Evolutionary conservation across 176 grass and related monocot species (phyloP).

Genomic region (Chloris gayana): DNA sequence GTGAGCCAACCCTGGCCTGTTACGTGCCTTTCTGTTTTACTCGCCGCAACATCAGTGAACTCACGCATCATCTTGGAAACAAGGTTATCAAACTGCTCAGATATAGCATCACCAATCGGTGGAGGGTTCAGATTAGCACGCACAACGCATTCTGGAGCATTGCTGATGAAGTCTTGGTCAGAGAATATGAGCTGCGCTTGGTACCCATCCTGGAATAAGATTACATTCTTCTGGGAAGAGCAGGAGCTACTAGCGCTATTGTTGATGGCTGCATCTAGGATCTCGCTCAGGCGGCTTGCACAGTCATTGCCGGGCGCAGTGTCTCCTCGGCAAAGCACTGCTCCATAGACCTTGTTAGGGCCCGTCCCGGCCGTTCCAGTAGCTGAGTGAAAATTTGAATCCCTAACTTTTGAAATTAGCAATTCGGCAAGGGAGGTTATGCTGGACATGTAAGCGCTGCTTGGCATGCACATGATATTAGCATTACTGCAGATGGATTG

Average conservation of each 20-base stretch:
- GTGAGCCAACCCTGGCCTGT: slow-evolving; percentile 42
- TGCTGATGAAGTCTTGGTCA: slow-evolving; percentile 41
- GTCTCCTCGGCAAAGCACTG: slow-evolving; percentile 25
- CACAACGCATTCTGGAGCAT: neutral
- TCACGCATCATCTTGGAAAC: slow-evolving; percentile 21
- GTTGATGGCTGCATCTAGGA: neutral
- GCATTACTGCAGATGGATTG: slow-evolving; percentile 19
- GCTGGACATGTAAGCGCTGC: slow-evolving; percentile 2
- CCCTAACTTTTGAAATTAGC: slow-evolving; percentile 2
- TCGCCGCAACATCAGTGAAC: neutral
- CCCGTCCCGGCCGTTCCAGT: neutral
- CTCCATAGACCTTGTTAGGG: slow-evolving; percentile 13
- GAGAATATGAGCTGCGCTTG: slow-evolving; percentile 42
- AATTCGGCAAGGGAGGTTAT: neutral
- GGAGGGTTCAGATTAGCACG: slow-evolving; percentile 26
- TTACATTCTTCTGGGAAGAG: neutral
- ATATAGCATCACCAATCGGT: neutral
- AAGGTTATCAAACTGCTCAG: neutral
- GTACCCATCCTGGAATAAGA: slow-evolving; percentile 29
- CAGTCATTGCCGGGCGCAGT: neutral
- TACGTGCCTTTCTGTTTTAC: neutral
- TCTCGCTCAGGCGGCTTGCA: neutral
- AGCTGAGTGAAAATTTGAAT: slow-evolving; percentile 32
- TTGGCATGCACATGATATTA: slow-evolving; percentile 12
- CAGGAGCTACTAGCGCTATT: neutral